Evolutionary conservation across 768 basidiomycete genomes (phyloP).

Genomic region (Kwoniella heveanensis): DNA sequence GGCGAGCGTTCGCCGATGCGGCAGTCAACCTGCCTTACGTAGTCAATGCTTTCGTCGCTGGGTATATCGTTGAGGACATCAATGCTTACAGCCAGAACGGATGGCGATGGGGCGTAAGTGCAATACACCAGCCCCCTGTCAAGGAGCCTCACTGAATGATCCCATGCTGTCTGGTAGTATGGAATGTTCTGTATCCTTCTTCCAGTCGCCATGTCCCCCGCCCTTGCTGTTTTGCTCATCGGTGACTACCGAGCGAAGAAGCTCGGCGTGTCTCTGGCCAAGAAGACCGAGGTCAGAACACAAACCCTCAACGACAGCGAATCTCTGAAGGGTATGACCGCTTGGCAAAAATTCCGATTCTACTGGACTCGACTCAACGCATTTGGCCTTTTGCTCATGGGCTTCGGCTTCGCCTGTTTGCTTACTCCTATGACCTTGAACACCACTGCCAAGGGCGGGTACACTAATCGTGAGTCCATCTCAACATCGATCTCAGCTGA

Average conservation of each 20-base stretch:
- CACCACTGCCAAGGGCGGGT: constrained; percentile 33
- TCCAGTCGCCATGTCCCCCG: constrained; percentile 46
- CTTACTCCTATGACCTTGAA: constrained; percentile 46
- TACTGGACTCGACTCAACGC: constrained; percentile 17
- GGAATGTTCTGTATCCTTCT: constrained; percentile 53
- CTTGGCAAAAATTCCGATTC: constrained; percentile 29
- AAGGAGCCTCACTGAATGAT: constrained; percentile 1
- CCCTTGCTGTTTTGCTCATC: constrained; percentile 46
- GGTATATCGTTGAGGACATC: constrained; percentile 42
- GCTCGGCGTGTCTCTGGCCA: constrained; percentile 38
- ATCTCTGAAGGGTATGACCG: background rate
- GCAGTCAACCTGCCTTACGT: constrained; percentile 47
- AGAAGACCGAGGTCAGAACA: background rate
- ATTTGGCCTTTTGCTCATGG: constrained; percentile 42
- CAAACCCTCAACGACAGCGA: background rate
- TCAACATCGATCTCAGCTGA: background rate
- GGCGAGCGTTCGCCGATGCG: constrained; percentile 49
- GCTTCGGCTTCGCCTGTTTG: constrained; percentile 37
- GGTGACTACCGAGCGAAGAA: constrained; percentile 42
- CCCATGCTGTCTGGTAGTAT: constrained; percentile 7
- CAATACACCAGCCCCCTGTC: too few species aligned
- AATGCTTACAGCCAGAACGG: constrained; percentile 32
- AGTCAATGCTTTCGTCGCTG: constrained; percentile 46
- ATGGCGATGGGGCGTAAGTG: constrained; percentile 52
- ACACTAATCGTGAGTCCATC: constrained; percentile 36